phyloP scores from a whole-genome alignment of 2,329 filamentous ascomycete genomes.

The Epichloe hybrida region DNA sequence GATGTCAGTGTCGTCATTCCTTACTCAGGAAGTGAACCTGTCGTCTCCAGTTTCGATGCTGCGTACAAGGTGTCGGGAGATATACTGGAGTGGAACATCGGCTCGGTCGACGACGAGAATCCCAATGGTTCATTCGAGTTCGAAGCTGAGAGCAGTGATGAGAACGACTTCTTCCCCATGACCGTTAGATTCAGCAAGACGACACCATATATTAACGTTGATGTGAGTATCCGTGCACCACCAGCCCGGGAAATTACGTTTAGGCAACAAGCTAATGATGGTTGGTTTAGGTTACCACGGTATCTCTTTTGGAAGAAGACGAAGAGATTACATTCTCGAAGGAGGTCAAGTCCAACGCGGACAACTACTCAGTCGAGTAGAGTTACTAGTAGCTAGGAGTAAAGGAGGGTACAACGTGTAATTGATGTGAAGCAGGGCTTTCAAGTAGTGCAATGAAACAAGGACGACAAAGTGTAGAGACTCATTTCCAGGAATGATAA shows the following conservation, averaged over 20 bases:
- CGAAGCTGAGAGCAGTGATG: conserved; percentile 74
- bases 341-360: conserved; percentile 63
- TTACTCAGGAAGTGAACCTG: conserved; percentile 71
- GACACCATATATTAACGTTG: conserved; percentile 78
- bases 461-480: neutral
- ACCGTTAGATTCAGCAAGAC: conserved; percentile 77
- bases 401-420: neutral
- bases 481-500: neutral
- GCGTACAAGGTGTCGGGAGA: conserved; percentile 90
- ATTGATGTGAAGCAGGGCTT: neutral
- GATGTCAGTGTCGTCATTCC: conserved; percentile 85
- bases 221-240: conserved; percentile 48
- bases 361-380: conserved; percentile 65
- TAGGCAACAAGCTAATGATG: conserved; percentile 13
- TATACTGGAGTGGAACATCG: conserved; percentile 86
- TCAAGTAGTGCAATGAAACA: neutral
- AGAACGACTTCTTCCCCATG: conserved; percentile 98
- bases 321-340: conserved; percentile 75
- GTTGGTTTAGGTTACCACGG: conserved; percentile 42
- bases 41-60: conserved; percentile 85
- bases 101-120: conserved; percentile 71
- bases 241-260: neutral
- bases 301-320: conserved; percentile 59
- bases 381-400: neutral
- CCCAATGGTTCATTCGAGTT: conserved; percentile 86